A percentile compares a stretch with the other conserved stretches of the same genome.
Conservation (phyloP, 306 rosid genomes). For the Fagus crenata region DNA sequence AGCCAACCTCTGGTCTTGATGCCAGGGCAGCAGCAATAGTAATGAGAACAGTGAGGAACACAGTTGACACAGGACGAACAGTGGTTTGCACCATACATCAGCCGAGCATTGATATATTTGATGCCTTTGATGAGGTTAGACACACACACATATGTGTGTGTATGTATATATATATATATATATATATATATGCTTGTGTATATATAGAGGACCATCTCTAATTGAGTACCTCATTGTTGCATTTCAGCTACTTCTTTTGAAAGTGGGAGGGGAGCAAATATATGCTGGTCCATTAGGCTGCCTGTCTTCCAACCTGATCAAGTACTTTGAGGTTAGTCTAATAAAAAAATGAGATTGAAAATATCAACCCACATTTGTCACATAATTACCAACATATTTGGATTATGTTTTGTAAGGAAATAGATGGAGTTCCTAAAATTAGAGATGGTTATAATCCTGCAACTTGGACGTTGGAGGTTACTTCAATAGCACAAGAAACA, state of each 20-base stretch:
- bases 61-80: constrained; percentile 88
- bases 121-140: constrained; percentile 90
- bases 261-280: constrained; percentile 82
- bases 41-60: constrained; percentile 94
- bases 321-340: constrained; percentile 70
- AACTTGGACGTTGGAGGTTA: constrained; percentile 91
- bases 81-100: constrained; percentile 97
- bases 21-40: constrained; percentile 98
- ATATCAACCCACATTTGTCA: constrained; percentile 6
- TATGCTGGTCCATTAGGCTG: constrained; percentile 73
- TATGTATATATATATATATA: too few species aligned
- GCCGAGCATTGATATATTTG: constrained; percentile 95
- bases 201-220: too few species aligned
- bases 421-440: constrained; percentile 70
- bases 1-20: constrained; percentile 99
- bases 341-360: background rate
- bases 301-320: constrained; percentile 54
- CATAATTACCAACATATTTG: background rate
- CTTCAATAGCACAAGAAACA: constrained; percentile 69
- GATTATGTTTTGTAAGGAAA: constrained; percentile 40
- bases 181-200: too few species aligned
- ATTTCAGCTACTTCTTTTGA: constrained; percentile 72
- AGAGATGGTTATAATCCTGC: constrained; percentile 89
- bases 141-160: background rate
- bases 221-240: constrained; percentile 4